Base-by-base conservation (phyloP, 768 basidiomycete genomes). In the Xerocomus potaroensis region DNA sequence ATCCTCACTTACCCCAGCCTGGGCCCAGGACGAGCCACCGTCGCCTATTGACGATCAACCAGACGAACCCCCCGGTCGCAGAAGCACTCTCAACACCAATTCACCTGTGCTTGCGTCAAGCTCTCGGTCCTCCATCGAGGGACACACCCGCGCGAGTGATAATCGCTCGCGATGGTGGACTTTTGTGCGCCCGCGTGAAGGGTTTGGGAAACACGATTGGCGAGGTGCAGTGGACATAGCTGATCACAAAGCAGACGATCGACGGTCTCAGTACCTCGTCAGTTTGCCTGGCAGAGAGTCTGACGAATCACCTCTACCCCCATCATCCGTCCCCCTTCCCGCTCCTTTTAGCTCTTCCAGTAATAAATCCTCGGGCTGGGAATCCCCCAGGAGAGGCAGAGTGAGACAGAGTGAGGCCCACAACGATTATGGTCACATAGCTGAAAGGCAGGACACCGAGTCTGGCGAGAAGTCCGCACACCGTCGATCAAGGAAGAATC, bases 21-120 rank as follows among this genome's bases (percentile, higher is more conserved):
- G 88, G 88, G 89, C 88, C 4, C 74, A 78, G 55, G 84, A 91
- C 61, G 89, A 91, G 59, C 87, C 87, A 4, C 85, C 86, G 4
- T 88, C 87, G 0, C 85, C 87, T 1, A 76, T 69, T 3, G 74
- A 75, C 35, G 73, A 75, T 35, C 56, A 63, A 26, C 60, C 60
- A 34, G 75, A 80, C 39, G 72, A 71, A 24, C 54, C 58, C 5
- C 58, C 61, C 64, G 53, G 52, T 39, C 54, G 61, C 18, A 55
- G 60, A 47, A 67, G 62, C 35, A 56, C 60, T 30, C 56, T 67
- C 45, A 72, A 74, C 27, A 60, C 71, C 31, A 73, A 72, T 12
- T 71, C 75, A 14, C 76, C 75, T 29, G 83, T 81, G 59, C 67
- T 71, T 48, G 73, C 70, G 23, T 83, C 82, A 8, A 52, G 49